Base-by-base conservation (phyloP, 2,329 filamentous ascomycete species). In the Cladophialophora chaetospira region DNA sequence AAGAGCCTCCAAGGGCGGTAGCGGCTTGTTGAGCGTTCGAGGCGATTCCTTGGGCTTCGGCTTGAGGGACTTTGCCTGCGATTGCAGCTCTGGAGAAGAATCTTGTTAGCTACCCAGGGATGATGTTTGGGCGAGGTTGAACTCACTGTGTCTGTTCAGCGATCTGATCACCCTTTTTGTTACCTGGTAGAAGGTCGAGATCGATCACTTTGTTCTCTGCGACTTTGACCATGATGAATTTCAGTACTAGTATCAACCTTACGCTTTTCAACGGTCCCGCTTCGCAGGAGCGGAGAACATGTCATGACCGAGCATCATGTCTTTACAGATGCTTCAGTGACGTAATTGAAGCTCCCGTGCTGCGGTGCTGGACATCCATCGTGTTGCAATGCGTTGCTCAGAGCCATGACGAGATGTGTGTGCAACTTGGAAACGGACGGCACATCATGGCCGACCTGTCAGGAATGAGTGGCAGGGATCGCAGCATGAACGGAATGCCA, bases 161-260 rank as follows among this genome's bases (percentile, higher is more conserved):
- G 13, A 60, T 53, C 40, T 53, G 46, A 13, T 61, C 52, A 29
- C 53, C 57, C 44, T 53, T 57, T 21, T 50, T 51, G 46, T 64
- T 53, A 26, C 60, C 62, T 23, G 62, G 62, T 40, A 64, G 50
- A 17, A 64, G n/a, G 25, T 64, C 60, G 33, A 64, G 57, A 40
- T 64, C 60, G 35, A 64, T 47, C 5, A 64, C 60, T 42, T 58
- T 52, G 56, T 64, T 64, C 40, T 64, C 62, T 46, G 57, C 56
- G 13, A 63, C 62, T 44, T 64, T 64, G 49, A 64, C 62, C 62
- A 64, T 63, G 4, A 29, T 84, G 51, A 51, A 23, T 10, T 21
- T 17, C 8, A 21, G 31, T 15, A 26, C n/a, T 40, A 10, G 29
- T 28, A 25, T 19, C 5, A 13, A 36, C 19, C 28, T 25, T 35